Base-by-base conservation (phyloP, 2,329 filamentous ascomycete genomes). In the Diaporthe destruens region DNA sequence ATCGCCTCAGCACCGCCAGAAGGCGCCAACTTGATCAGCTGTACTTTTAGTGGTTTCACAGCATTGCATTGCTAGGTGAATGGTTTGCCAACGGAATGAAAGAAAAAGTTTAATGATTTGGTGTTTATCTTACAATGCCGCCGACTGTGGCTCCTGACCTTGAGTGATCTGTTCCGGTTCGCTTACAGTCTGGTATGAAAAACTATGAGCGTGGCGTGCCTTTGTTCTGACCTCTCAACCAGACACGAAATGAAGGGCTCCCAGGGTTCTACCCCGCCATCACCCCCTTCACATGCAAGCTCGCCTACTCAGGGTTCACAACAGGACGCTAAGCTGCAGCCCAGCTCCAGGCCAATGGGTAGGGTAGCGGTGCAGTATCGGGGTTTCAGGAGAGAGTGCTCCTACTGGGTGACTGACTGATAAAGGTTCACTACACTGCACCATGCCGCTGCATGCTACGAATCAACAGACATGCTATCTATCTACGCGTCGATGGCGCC, bases 51-150 rank as follows among this genome's bases (percentile, higher is more conserved):
- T 49, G 14, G 49, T 53, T 44, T 25, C 39, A 20, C 61, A 59
- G 67, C 71, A 57, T 73, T 73, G 71, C 71, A 73, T 73, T 65
- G 71, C 69, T 73, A 23, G 69, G 71, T 71, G 47, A 42, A 70
- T 23, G 68, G 55, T 61, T 70, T 70, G 18, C 36, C 36, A 42
- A 53, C 44, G 55, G 55, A 70, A 61, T 70, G 23, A 61, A 70
- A 61, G 9, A 29, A 57, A 61, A 57, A 18, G 23, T 54, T 51
- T 2, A 59, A 9, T 32, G 18, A 61, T 6, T 3, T 32, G 7
- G 32, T 61, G 23, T 42, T 32, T n/a, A 20, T n/a, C n/a, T 7
- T 7, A 25, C 47, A n/a, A 47, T 18, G 39, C 3, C 39, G 8
- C n/a, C 14, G 20, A 18, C 16, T 53, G 14, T 11, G 14, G 18